These are phyloP conservation scores for Exophiala alcalophila DNA, from an alignment of 2,329 filamentous ascomycete genomes.

Conservation along the genomic window DNA sequence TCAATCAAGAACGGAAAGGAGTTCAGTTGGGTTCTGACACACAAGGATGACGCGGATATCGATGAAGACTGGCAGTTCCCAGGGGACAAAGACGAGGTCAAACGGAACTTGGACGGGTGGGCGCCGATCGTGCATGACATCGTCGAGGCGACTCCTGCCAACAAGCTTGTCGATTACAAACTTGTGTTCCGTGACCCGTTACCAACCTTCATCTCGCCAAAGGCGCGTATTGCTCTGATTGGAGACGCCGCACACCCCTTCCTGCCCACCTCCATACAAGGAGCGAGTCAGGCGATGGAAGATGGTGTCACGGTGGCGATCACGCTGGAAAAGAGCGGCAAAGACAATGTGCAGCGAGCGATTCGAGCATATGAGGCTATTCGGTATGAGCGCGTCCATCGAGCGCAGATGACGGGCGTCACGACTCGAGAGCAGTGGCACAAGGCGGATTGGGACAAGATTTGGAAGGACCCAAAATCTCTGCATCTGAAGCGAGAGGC, in stretches of 20 bases:
- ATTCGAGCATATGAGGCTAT: conserved; percentile 30
- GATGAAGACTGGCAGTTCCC: conserved; percentile 57
- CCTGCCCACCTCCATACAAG: conserved; percentile 49
- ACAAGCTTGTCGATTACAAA: conserved; percentile 25
- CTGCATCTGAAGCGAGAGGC: conserved; percentile 29
- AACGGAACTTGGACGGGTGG: conserved; percentile 52
- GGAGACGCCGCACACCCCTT: conserved; percentile 54
- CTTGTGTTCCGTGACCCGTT: conserved; percentile 27
- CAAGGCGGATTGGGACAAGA: conserved; percentile 37
- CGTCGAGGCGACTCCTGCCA: conserved; percentile 28
- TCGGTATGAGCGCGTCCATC: conserved; percentile 30
- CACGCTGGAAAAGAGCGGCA: conserved; percentile 37
- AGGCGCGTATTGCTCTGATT: conserved; percentile 46
- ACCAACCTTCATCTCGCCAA: conserved; percentile 38
- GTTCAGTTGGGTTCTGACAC: conserved; percentile 56
- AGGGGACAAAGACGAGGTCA: conserved; percentile 52
- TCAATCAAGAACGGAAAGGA: conserved; percentile 53
- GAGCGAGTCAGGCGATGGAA: conserved; percentile 51
- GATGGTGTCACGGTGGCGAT: conserved; percentile 50
- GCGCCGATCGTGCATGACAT: conserved; percentile 39
- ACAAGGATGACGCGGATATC: conserved; percentile 48
- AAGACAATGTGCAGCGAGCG: conserved; percentile 30
- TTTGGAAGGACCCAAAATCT: conserved; percentile 37
- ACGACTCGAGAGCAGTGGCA: conserved; percentile 32
- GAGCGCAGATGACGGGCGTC: conserved; percentile 30